phyloP scores from a whole-genome alignment of 140 eudicot species.

The Artemisia princeps region DNA sequence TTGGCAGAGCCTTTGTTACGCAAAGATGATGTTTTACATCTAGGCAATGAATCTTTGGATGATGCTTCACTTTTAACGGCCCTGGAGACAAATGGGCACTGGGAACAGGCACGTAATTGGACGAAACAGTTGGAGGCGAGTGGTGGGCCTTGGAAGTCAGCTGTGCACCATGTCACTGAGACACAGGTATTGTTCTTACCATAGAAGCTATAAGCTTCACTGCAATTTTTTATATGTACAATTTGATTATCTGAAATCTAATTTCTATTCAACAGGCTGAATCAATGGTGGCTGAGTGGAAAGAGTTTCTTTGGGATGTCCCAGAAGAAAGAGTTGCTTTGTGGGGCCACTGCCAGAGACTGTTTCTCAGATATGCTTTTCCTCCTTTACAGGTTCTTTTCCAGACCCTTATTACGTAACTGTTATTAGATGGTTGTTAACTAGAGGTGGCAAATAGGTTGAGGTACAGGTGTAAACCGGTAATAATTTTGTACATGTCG shows the following conservation, averaged over 20 bases:
- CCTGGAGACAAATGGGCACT: constrained; percentile 65
- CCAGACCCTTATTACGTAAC: constrained; percentile 7
- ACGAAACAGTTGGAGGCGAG: constrained; percentile 78
- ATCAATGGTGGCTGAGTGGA: constrained; percentile 97
- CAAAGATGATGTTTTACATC: constrained; percentile 63
- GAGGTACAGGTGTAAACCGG: background rate
- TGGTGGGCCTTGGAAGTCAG: constrained; percentile 81
- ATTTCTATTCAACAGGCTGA: constrained; percentile 59
- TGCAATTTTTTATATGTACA: background rate
- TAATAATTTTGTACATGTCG: background rate
- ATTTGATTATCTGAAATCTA: constrained; percentile 2
- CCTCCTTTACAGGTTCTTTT: constrained; percentile 73
- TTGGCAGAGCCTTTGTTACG: constrained; percentile 89
- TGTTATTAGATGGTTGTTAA: background rate
- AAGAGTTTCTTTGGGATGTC: constrained; percentile 97
- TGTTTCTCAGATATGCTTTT: constrained; percentile 73
- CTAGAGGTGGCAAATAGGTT: background rate
- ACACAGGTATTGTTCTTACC: constrained; percentile 55
- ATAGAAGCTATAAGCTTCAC: constrained; percentile 1
- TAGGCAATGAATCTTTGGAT: constrained; percentile 72
- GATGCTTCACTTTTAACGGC: constrained; percentile 85
- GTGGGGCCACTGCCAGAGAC: constrained; percentile 94
- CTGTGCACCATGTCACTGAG: constrained; percentile 84
- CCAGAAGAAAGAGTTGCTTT: constrained; percentile 94
- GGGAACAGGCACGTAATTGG: constrained; percentile 97